Evolutionary conservation across 1,284 basidiomycete species (phyloP).

Genomic region (Filobasidium uniguttulatum): DNA sequence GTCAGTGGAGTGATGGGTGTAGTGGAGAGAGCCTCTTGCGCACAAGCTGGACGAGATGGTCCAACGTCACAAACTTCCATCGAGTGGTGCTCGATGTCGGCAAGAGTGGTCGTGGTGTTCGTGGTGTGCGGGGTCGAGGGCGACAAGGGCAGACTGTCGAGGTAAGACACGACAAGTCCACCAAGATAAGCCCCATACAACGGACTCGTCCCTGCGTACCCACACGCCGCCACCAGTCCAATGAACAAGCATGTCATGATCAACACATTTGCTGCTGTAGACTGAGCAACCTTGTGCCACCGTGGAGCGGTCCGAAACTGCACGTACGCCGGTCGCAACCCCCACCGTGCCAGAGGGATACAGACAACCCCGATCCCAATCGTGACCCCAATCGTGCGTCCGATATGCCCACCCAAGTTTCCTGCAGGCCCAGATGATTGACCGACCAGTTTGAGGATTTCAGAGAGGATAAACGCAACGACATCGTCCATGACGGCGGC

Average conservation of each 20-base stretch:
- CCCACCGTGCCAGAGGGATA: constrained; percentile 14
- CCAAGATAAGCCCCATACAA: constrained; percentile 41
- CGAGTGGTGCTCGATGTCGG: no score
- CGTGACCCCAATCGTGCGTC: constrained; percentile 22
- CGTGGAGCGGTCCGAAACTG: background rate
- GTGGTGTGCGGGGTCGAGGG: no score
- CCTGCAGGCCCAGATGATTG: constrained; percentile 5
- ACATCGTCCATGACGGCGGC: constrained; percentile 48
- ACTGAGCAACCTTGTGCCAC: constrained; percentile 21
- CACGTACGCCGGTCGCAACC: constrained; percentile 16
- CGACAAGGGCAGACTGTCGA: constrained; percentile 19
- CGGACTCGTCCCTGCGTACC: constrained; percentile 37
- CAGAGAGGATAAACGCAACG: constrained; percentile 43
- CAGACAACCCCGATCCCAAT: constrained; percentile 17
- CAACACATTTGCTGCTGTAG: no score
- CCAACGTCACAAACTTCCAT: constrained; percentile 7
- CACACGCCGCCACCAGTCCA: constrained; percentile 22
- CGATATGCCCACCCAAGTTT: constrained; percentile 21
- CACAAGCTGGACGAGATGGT: background rate
- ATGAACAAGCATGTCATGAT: constrained; percentile 26
- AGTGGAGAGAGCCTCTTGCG: constrained; percentile 4
- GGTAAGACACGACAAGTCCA: constrained; percentile 29
- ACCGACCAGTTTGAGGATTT: constrained; percentile 39
- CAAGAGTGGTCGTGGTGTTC: background rate
- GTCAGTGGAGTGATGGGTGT: constrained; percentile 10